A percentile compares a stretch with the other conserved stretches of the same genome.
These are phyloP conservation scores for Clohesyomyces aquaticus DNA, from an alignment of 495 filamentous ascomycete genomes.

Conservation along the genomic window DNA sequence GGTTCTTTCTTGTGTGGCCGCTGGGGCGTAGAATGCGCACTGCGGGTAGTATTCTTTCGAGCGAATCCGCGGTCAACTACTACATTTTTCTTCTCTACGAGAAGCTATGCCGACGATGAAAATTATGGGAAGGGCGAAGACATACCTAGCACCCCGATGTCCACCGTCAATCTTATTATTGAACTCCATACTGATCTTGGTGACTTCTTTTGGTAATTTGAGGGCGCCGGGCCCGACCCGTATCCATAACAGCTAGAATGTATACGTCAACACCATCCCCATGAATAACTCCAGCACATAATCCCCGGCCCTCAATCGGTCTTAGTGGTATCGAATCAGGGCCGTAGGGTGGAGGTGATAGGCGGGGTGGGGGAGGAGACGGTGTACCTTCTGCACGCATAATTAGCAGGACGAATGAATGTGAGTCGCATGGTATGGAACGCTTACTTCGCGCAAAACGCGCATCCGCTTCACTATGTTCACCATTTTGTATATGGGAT, in stretches of 20 bases:
- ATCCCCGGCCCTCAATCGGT: not conserved
- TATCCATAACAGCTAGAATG: constrained; percentile 66
- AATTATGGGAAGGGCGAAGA: not conserved
- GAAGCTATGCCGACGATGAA: too few species aligned
- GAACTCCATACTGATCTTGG: constrained; percentile 83
- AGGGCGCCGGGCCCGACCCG: constrained; percentile 81
- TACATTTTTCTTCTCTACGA: too few species aligned
- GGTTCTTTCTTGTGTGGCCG: too few species aligned
- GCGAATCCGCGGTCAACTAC: too few species aligned
- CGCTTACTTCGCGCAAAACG: constrained; percentile 72
- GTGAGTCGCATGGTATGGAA: not conserved
- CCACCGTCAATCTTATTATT: constrained; percentile 65
- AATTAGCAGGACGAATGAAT: constrained; percentile 33
- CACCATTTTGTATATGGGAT: constrained; percentile 65
- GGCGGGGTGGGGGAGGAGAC: constrained; percentile 15
- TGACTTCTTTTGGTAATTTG: constrained; percentile 76
- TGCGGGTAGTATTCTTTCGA: too few species aligned
- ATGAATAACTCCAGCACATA: not conserved
- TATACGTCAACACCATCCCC: constrained; percentile 2
- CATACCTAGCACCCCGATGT: constrained; percentile 79
- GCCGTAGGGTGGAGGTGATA: constrained; percentile 21
- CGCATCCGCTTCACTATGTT: constrained; percentile 76
- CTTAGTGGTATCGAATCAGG: not conserved
- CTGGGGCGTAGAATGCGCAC: too few species aligned
- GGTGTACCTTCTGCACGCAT: constrained; percentile 48